These are phyloP conservation scores for Rosellinia necatrix DNA, from an alignment of 2,329 filamentous ascomycete genomes.

Conservation along the genomic window DNA sequence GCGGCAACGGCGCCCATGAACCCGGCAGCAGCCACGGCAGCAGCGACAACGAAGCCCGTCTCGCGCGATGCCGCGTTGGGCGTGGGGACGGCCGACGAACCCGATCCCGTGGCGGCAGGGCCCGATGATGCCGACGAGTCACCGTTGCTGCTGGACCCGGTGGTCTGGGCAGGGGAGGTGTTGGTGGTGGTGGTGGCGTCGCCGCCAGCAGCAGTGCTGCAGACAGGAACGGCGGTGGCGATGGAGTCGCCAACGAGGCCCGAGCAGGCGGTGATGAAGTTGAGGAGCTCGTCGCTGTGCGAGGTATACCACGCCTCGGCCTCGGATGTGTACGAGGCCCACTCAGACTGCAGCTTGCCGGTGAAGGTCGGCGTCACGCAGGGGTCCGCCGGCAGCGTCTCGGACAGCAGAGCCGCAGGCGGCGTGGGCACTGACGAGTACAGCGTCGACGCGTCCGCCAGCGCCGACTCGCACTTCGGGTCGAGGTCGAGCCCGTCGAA, in stretches of 20 bases:
- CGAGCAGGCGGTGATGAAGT: slow-evolving; percentile 29
- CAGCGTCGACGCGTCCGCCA: slow-evolving; percentile 24
- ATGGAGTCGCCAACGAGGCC: slow-evolving; percentile 10
- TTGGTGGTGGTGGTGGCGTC: background rate
- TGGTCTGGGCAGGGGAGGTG: background rate
- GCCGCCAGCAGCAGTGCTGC: slow-evolving; percentile 21
- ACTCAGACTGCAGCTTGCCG: slow-evolving; percentile 29
- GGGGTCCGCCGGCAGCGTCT: slow-evolving; percentile 25
- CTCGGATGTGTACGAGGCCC: slow-evolving; percentile 29
- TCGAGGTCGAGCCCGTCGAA: slow-evolving; percentile 4
- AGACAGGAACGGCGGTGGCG: slow-evolving; percentile 8
- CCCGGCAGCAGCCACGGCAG: slow-evolving; percentile 27
- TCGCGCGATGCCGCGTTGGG: slow-evolving; percentile 27
- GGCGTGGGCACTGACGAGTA: slow-evolving; percentile 29
- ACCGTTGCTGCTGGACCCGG: background rate
- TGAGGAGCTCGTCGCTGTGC: slow-evolving; percentile 29
- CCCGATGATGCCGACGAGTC: no score
- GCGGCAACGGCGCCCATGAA: slow-evolving; percentile 30
- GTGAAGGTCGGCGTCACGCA: slow-evolving; percentile 32
- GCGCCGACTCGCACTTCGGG: slow-evolving; percentile 28
- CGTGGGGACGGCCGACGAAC: background rate
- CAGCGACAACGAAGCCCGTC: slow-evolving; percentile 27
- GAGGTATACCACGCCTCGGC: slow-evolving; percentile 30
- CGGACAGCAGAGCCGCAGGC: slow-evolving; percentile 24
- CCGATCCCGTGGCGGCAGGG: background rate